Evolutionary conservation across 768 basidiomycete genomes (phyloP), one percentile per base, ranked within the genome.

Genomic region (Dendrothele bispora): DNA sequence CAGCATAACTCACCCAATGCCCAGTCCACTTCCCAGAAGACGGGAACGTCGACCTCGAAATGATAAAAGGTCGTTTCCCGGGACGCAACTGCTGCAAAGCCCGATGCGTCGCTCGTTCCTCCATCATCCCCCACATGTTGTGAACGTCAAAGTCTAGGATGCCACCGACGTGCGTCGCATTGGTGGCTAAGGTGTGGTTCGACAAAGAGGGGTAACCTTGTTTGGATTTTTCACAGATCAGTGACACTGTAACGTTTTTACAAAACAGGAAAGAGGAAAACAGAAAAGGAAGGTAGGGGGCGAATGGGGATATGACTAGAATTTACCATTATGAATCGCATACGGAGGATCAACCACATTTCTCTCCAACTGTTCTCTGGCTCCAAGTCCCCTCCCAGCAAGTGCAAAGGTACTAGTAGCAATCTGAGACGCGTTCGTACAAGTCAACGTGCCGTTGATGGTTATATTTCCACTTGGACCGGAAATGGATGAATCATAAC

Each of bases 391-490:
- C 12, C 80, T 73, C 57, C 61, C 77, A 3, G 52, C 49, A 20
- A 77, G 54, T 6, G 30, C 37, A 24, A 35, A 6, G n/a, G 49
- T 36, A 22, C 61, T 14, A 27, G 52, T 52, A 24, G 30, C 28
- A 45, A 32, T 7, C 15, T 48, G 35, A 22, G 61, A 11, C 25
- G 52, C 52, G 49, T 45, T 27, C 17, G 58, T 64, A 50, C 76
- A 83, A 5, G 86, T 88, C 34, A 76, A 64, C 3, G 70, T 78
- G 5, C 84, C 85, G 44, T 85, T 83, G 52, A 88, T 74, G 12
- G 83, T 86, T 60, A 89, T 78, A 56, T 89, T 90, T 4, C 87
- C 87, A 52, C 84, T 86, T 0, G 79, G 77, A 12, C 86, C 86
- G 55, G 73, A 87, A 12, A 78, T 56, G 0, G 78, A 73, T 17